phyloP scores from a whole-genome alignment of 2,329 filamentous ascomycete species.

The Sporothrix pseudoabietina region DNA sequence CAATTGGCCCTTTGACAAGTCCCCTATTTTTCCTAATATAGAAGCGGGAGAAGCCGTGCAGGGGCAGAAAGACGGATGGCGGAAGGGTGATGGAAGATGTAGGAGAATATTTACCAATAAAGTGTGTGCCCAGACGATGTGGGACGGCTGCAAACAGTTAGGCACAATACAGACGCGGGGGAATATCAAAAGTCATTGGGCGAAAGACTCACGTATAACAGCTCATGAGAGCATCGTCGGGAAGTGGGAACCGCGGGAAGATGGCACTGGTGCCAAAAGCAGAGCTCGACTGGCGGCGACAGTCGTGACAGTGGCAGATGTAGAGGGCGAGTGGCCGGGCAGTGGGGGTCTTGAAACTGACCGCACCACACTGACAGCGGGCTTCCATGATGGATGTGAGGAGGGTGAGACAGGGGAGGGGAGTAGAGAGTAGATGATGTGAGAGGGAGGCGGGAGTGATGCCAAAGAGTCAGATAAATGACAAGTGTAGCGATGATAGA shows the following conservation, averaged over 20 bases:
- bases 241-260: slow-evolving; percentile 66
- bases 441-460: not conserved
- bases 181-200: too few species aligned
- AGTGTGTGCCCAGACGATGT: slow-evolving; percentile 60
- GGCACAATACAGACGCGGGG: not conserved
- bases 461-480: slow-evolving; percentile 2
- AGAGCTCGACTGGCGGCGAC: slow-evolving; percentile 35
- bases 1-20: not conserved
- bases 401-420: not conserved
- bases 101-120: slow-evolving; percentile 53
- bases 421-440: not conserved
- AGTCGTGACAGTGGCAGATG: slow-evolving; percentile 37
- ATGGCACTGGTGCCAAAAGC: slow-evolving; percentile 71
- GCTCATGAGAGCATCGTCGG: slow-evolving; percentile 51
- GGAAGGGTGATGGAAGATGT: too few species aligned
- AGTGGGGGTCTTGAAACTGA: slow-evolving; percentile 35
- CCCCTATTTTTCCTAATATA: not conserved
- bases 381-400: slow-evolving; percentile 33
- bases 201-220: slow-evolving; percentile 55
- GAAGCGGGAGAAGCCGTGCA: not conserved
- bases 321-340: slow-evolving; percentile 35
- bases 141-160: slow-evolving; percentile 49
- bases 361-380: slow-evolving; percentile 36
- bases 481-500: not conserved
- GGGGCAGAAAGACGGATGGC: not conserved